phyloP scores from a whole-genome alignment of 345 rosid species.

The Zanthoxylum bungeanum region DNA sequence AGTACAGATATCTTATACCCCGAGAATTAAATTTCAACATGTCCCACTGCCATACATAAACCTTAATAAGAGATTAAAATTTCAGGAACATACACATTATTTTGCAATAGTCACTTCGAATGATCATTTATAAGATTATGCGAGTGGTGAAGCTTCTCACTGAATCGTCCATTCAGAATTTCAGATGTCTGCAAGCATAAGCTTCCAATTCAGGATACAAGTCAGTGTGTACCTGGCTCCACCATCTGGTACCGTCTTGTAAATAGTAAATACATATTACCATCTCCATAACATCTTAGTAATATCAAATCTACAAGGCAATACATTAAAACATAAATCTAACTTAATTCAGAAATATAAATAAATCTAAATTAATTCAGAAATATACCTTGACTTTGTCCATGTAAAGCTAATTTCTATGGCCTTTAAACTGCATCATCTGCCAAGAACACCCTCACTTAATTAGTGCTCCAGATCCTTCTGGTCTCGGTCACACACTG shows the following conservation, averaged over 20 bases:
- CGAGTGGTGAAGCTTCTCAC: too few relatives aligned
- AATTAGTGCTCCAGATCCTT: background rate
- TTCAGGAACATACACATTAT: constrained; percentile 1
- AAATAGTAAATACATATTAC: background rate
- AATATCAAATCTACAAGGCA: too few relatives aligned
- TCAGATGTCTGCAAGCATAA: constrained; percentile 10
- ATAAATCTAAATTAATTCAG: too few relatives aligned
- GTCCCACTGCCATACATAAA: background rate
- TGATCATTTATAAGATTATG: constrained; percentile 14
- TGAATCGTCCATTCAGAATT: too few relatives aligned
- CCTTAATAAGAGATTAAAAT: background rate
- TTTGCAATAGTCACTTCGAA: constrained; percentile 5
- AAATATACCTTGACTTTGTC: background rate
- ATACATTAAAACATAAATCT: too few relatives aligned
- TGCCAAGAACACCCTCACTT: background rate
- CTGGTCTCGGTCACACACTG: too few relatives aligned
- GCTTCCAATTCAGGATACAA: too few relatives aligned
- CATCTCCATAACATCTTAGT: background rate
- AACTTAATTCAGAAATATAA: too few relatives aligned
- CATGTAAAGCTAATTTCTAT: background rate
- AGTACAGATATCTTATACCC: too few relatives aligned
- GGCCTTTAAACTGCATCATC: background rate
- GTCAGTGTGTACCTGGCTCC: background rate
- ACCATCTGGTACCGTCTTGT: constrained; percentile 9
- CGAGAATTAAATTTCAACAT: background rate